Base-by-base conservation (phyloP, 805 yeast species). In the Candida manassasensis region DNA sequence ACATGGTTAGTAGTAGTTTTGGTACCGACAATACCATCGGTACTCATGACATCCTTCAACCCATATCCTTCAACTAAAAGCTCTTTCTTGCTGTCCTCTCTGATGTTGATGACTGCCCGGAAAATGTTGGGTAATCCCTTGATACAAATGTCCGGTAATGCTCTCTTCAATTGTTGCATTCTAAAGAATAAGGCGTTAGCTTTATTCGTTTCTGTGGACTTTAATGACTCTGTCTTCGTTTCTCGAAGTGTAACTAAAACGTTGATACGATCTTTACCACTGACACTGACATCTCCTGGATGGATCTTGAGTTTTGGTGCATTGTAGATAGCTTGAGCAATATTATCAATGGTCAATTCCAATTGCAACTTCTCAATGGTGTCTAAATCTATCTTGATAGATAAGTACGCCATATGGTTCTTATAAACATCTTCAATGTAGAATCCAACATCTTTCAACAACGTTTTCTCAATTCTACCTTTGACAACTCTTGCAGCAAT, bases 401-500 rank as follows among this genome's bases (percentile, higher is more conserved):
- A 82, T 31, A 93, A 66, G 56, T 68, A 88, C 0, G 96, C 86
- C 61, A 77, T 69, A 44, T 76, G 75, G 48, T 84, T 84, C 44
- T 78, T 79, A 60, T 89, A 94, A 10, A 90, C 97, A 63, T 93
- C 99, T 60, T 93, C 96, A 48, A 94, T 84, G 59, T 78, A 88
- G 55, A 62, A 84, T 4, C 94, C 87, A 45, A 93, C 82, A 55
- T 94, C 97, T 43, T 81, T 79, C 42, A 93, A 63, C 36, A 81
- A 61, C 0, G 98, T 93, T 67, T 90, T 93, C 56, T 93, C 99
- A 37, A 93, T 77, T 55, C 99, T 77, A 36, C 99, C 99, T 64
- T 93, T 93, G 21, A 93, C 98, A 47, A 94, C 96, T 61, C 99
- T 79, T 0, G 98, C 98, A 19, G 97, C 97, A 55, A 95, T 83